Conservation (phyloP, 345 rosid species). For the Citrus maxima region DNA sequence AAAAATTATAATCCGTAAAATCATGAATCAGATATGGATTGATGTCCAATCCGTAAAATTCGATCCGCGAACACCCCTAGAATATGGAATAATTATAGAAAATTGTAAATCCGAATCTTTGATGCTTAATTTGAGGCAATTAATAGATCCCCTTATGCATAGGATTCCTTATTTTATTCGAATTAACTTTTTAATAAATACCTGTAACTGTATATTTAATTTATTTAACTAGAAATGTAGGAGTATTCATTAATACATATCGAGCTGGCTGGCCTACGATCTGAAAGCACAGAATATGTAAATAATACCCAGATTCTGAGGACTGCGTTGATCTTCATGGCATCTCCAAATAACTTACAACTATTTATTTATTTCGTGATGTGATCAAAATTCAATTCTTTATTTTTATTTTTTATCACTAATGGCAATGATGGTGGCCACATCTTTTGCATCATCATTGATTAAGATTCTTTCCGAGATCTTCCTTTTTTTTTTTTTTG, state of each 20-base stretch:
- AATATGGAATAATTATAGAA: neutral
- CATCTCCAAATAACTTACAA: neutral
- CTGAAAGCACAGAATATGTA: constrained; percentile 2
- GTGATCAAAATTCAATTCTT: neutral
- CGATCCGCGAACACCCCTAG: no score
- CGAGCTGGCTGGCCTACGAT: constrained; percentile 3
- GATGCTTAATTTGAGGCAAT: neutral
- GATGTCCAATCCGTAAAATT: no score
- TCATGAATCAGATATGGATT: no score
- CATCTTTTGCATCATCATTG: neutral
- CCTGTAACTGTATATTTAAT: neutral
- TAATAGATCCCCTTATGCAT: neutral
- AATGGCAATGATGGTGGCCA: neutral
- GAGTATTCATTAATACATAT: neutral
- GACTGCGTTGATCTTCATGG: constrained; percentile 15
- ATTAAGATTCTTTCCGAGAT: neutral
- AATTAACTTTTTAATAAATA: neutral
- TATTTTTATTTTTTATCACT: neutral
- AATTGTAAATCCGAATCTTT: neutral
- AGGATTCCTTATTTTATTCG: neutral
- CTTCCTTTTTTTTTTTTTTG: neutral
- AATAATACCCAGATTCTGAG: constrained; percentile 19
- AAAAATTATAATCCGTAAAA: no score
- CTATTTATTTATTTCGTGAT: neutral
- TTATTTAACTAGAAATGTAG: no score